Base-by-base conservation (phyloP, 768 basidiomycete genomes). In the Boletus sp. region DNA sequence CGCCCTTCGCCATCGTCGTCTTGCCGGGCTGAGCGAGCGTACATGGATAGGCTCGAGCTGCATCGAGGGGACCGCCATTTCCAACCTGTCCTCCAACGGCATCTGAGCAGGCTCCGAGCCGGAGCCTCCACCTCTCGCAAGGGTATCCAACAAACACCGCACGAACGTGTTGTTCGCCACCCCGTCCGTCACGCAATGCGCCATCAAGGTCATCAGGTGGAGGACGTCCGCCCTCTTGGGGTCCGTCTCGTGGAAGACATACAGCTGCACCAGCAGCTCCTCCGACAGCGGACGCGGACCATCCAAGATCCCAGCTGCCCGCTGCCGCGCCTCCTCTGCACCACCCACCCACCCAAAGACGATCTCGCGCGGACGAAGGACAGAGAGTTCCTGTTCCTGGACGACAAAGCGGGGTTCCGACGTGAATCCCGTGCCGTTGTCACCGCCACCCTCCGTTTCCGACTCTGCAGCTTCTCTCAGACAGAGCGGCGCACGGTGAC, bases 121-220 rank as follows among this genome's bases (percentile, higher is more conserved):
- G 5, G 42, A 13, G 0, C 13, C 33, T 11, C 13, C 41, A 4
- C 45, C 45, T 11, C 59, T 46, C 32, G 49, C 50, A 25, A 84
- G 68, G 3, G 72, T 65, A 30, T 82, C 72, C 44, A 83, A 59
- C 50, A 84, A 77, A 19, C 72, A 72, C 49, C 76, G 75, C 48
- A 75, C 43, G 13, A 83, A 56, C 1, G 74, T 75, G 8, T 59
- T 54, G 54, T 74, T 78, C 11, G 76, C 70, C 41, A 74, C 74
- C 17, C 77, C 80, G 60, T 85, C 83, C 0, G 77, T 74, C 40
- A 84, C 77, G 45, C 69, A 67, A 61, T 85, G 83, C 1, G 81
- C 74, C 15, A 74, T 65, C 38, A 75, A 62, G 21, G 80, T 60
- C 25, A 81, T 47, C 43, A 82, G 38, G 56, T 83, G 78, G 45